A percentile compares a stretch with the other conserved stretches of the same genome.
Evolutionary conservation across 306 rosid genomes (phyloP).

Genomic region (Bauhinia variegata): DNA sequence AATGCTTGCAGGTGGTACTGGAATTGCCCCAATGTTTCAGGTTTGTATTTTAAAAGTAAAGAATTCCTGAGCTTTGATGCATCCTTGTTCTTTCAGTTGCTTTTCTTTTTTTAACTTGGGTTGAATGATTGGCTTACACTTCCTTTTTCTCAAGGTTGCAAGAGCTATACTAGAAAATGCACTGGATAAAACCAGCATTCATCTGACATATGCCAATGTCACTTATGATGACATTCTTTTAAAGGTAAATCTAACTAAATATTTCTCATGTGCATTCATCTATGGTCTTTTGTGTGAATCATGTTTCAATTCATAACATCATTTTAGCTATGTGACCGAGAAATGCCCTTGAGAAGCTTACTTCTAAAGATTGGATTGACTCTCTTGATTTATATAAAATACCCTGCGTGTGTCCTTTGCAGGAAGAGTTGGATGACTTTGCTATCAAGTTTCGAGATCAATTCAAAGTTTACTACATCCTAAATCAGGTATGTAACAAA

Average conservation of each 20-base stretch:
- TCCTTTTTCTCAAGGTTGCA: slow-evolving; percentile 54
- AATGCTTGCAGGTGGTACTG: slow-evolving; percentile 95
- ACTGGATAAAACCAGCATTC: slow-evolving; percentile 63
- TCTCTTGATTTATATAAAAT: background rate
- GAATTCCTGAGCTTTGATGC: slow-evolving; percentile 21
- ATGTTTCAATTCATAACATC: background rate
- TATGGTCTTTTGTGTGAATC: background rate
- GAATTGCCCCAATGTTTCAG: slow-evolving; percentile 94
- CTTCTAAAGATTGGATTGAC: background rate
- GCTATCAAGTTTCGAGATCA: slow-evolving; percentile 55
- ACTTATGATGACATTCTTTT: slow-evolving; percentile 77
- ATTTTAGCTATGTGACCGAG: too few relatives aligned
- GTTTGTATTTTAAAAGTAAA: slow-evolving; percentile 39
- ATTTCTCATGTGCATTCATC: background rate
- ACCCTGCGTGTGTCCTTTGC: slow-evolving; percentile 26
- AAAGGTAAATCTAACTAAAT: slow-evolving; percentile 52
- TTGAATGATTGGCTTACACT: background rate
- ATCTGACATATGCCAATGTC: slow-evolving; percentile 85
- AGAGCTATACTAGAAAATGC: slow-evolving; percentile 85
- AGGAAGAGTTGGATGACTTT: slow-evolving; percentile 72
- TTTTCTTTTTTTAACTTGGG: slow-evolving; percentile 11
- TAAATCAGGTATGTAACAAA: slow-evolving; percentile 53
- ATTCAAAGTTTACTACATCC: slow-evolving; percentile 58
- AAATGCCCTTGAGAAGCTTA: background rate
- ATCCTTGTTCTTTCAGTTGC: slow-evolving; percentile 7